phyloP scores from a whole-genome alignment of 495 filamentous ascomycete species.

The Trichoderma asperelloides region DNA sequence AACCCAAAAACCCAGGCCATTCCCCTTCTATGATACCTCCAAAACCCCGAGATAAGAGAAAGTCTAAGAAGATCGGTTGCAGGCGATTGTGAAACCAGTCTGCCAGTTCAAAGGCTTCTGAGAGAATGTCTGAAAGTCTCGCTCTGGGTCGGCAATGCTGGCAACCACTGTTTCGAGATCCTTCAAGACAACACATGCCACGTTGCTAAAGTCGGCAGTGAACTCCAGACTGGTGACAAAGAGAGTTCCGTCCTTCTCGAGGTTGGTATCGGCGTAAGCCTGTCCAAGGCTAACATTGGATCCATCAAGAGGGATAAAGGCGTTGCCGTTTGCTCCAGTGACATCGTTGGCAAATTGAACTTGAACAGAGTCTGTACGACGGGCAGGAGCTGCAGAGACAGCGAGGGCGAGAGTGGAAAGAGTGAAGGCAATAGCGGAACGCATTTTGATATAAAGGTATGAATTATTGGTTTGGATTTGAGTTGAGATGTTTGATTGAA shows the following conservation, averaged over 20 bases:
- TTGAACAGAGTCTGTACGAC: not conserved
- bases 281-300: not conserved
- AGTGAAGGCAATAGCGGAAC: not conserved
- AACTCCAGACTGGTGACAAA: not conserved
- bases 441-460: not conserved
- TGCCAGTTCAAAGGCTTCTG: not conserved
- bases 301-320: not conserved
- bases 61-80: not conserved
- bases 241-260: not conserved
- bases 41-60: not conserved
- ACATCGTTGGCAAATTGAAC: constrained; percentile 5
- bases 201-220: not conserved
- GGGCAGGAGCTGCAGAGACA: not conserved
- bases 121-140: not conserved
- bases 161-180: not conserved
- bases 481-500: not conserved
- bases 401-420: not conserved
- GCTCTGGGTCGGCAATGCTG: not conserved
- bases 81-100: not conserved
- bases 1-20: not conserved
- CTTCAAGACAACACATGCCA: not conserved
- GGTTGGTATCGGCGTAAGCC: constrained; percentile 1
- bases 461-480: not conserved
- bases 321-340: constrained; percentile 3
- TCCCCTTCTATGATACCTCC: not conserved